Percentiles rank a stretch among this genome's conserved stretches.
Conservation (phyloP, 371 early-diverging fungal species). For the Syncephalastrum contaminatum region DNA sequence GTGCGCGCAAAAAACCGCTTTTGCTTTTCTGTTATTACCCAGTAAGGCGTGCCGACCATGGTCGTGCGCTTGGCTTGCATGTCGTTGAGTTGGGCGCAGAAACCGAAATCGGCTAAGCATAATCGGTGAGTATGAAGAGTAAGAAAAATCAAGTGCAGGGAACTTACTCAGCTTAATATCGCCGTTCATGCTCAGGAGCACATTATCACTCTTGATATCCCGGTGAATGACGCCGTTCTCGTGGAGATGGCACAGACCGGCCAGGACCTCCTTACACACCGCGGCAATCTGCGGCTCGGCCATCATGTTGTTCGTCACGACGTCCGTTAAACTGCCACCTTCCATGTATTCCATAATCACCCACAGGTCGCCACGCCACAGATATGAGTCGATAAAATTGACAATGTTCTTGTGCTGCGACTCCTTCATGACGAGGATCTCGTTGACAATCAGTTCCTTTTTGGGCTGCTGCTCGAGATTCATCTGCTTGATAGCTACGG, state of each 20-base stretch:
- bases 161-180: slow-evolving; percentile 87
- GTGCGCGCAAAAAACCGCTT: neutral
- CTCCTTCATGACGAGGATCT: slow-evolving; percentile 93
- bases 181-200: slow-evolving; percentile 83
- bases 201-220: slow-evolving; percentile 98
- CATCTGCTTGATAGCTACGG: slow-evolving; percentile 96
- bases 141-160: neutral
- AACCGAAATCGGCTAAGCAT: slow-evolving; percentile 86
- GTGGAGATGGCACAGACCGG: slow-evolving; percentile 92
- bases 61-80: slow-evolving; percentile 80
- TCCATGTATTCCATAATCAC: slow-evolving; percentile 98
- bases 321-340: slow-evolving; percentile 91
- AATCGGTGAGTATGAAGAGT: neutral
- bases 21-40: slow-evolving; percentile 29
- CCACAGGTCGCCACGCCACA: slow-evolving; percentile 90
- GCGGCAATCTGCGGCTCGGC: slow-evolving; percentile 94
- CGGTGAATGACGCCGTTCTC: slow-evolving; percentile 94
- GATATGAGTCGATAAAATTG: slow-evolving; percentile 92
- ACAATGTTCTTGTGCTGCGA: slow-evolving; percentile 93
- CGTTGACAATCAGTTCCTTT: slow-evolving; percentile 96
- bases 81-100: slow-evolving; percentile 90
- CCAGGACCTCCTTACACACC: slow-evolving; percentile 85
- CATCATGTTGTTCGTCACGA: slow-evolving; percentile 91
- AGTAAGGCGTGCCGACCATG: slow-evolving; percentile 93
- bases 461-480: slow-evolving; percentile 94